phyloP scores from a whole-genome alignment of 2,329 filamentous ascomycete genomes.

The Phaeosphaeria sp. region DNA sequence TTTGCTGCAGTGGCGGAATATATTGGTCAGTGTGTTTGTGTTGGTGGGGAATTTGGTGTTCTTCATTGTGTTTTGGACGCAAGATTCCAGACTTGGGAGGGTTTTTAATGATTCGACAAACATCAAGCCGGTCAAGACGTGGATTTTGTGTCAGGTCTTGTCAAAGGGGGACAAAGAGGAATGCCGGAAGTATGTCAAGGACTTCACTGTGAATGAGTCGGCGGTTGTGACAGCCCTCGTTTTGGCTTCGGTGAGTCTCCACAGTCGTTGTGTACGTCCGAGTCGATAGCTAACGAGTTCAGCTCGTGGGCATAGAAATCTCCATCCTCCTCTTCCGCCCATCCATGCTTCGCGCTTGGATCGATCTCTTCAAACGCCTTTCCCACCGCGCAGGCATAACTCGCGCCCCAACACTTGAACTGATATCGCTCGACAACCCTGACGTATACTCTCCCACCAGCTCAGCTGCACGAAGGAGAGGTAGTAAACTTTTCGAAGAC shows the following conservation, averaged over 20 bases:
- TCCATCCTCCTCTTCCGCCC: constrained; percentile 39
- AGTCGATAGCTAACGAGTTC: background rate
- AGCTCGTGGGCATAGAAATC: constrained; percentile 47
- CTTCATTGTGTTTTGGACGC: constrained; percentile 36
- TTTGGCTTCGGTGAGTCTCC: constrained; percentile 32
- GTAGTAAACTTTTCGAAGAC: background rate
- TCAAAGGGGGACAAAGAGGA: constrained; percentile 27
- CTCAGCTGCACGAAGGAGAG: background rate
- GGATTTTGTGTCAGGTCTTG: constrained; percentile 10
- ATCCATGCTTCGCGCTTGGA: constrained; percentile 36
- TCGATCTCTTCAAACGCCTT: constrained; percentile 54
- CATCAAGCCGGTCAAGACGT: constrained; percentile 28
- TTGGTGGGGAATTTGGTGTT: constrained; percentile 34
- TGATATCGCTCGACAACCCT: background rate
- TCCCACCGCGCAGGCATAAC: constrained; percentile 45
- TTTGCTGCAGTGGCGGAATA: constrained; percentile 37
- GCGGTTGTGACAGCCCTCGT: constrained; percentile 30
- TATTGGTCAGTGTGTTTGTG: constrained; percentile 33
- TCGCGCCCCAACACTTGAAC: background rate
- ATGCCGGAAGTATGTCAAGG: constrained; percentile 32
- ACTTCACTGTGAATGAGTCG: constrained; percentile 24
- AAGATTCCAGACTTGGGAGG: constrained; percentile 29
- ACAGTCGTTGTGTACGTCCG: background rate
- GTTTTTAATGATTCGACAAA: constrained; percentile 27
- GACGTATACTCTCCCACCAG: background rate